A percentile compares a stretch with the other conserved stretches of the same genome.
phyloP scores from a whole-genome alignment of 1,284 basidiomycete genomes.

The Meira miltonrushii region DNA sequence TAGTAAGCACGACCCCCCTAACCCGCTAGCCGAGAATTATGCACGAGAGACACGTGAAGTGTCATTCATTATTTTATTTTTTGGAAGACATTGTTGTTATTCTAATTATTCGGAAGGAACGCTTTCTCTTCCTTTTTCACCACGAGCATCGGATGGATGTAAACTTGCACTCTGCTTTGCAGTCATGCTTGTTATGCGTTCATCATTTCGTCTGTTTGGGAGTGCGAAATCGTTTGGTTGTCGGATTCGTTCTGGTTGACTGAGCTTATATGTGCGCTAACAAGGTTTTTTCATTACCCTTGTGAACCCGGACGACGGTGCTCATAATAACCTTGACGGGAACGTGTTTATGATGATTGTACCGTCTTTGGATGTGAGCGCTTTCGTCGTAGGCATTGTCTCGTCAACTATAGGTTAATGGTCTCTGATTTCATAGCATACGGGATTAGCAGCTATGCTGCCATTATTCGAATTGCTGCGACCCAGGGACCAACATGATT shows the following conservation, averaged over 20 bases:
- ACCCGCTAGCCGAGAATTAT: no score
- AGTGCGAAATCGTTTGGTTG: conserved; percentile 6
- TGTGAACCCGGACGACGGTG: conserved; percentile 9
- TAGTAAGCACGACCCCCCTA: no score
- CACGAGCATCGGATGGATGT: no score
- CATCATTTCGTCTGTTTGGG: conserved; percentile 4
- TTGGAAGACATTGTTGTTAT: no score
- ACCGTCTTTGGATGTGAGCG: conserved; percentile 18
- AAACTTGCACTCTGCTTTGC: no score
- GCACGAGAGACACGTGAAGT: no score
- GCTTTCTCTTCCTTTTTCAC: no score
- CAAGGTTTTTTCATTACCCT: conserved; percentile 6
- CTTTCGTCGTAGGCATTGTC: not conserved
- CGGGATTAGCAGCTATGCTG: not conserved
- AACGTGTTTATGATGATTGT: conserved; percentile 13
- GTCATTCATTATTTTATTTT: no score
- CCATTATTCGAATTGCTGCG: conserved; percentile 2
- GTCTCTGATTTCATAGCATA: conserved; percentile 12
- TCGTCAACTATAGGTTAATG: not conserved
- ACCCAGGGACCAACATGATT: conserved; percentile 8
- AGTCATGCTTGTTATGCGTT: no score
- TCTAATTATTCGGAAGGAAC: no score
- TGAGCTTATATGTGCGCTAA: conserved; percentile 10
- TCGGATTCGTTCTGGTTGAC: not conserved
- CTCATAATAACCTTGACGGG: conserved; percentile 2